Evolutionary conservation across 495 filamentous ascomycete species (phyloP).

Genomic region (Cetradonia linearis): DNA sequence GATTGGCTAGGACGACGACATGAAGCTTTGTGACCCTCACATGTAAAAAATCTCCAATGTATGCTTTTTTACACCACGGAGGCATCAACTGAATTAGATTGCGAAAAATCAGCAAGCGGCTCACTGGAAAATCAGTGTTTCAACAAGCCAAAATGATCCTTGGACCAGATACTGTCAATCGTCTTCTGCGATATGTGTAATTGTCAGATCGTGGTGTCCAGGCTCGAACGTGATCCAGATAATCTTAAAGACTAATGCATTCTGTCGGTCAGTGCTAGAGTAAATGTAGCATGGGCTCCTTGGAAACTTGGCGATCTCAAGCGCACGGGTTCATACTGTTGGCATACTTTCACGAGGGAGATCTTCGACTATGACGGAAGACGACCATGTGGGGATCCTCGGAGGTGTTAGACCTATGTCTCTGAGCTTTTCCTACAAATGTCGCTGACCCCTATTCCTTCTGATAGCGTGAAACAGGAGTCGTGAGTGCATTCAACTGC

Average conservation of each 20-base stretch:
- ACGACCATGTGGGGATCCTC: not conserved
- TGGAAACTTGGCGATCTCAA: not conserved
- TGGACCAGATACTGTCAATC: not conserved
- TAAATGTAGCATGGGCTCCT: not conserved
- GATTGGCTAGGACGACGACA: not conserved
- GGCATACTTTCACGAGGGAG: not conserved
- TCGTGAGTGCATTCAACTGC: not conserved
- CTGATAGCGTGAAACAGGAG: not conserved
- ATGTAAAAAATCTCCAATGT: not conserved
- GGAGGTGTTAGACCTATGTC: not conserved
- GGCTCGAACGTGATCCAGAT: not conserved
- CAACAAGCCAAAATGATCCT: not conserved
- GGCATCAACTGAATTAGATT: not conserved
- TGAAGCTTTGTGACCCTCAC: not conserved
- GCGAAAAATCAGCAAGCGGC: not conserved
- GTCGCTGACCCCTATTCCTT: not conserved
- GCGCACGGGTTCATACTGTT: no score
- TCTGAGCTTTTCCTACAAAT: not conserved
- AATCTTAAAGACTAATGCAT: not conserved
- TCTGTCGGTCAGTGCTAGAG: not conserved
- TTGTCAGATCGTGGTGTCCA: not conserved
- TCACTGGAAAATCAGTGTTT: not conserved
- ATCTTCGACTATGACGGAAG: not conserved
- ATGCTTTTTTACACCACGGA: not conserved
- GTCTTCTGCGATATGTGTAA: not conserved